phyloP scores from a whole-genome alignment of 23 red algal genomes.

The Gracilaria domingensis region DNA sequence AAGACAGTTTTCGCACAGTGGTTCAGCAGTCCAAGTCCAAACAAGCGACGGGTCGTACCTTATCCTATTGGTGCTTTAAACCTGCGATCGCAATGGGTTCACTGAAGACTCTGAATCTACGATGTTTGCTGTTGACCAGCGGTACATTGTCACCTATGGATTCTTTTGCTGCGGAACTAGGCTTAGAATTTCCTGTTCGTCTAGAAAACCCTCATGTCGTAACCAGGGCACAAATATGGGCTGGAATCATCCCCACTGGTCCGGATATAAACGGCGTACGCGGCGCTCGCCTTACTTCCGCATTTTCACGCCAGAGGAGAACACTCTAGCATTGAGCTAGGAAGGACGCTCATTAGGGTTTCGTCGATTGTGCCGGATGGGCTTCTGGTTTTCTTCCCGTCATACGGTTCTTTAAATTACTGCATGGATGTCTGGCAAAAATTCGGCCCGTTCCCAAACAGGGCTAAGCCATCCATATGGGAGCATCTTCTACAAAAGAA shows the following conservation, averaged over 20 bases:
- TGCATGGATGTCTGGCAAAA: constrained; percentile 80
- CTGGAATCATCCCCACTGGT: constrained; percentile 55
- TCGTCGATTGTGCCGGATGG: constrained; percentile 84
- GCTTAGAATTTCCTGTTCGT: constrained; percentile 86
- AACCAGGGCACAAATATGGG: constrained; percentile 70
- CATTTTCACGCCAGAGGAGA: constrained; percentile 77
- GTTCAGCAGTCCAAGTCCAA: constrained; percentile 50
- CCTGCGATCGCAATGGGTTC: constrained; percentile 76
- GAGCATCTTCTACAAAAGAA: constrained; percentile 79
- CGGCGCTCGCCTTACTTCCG: constrained; percentile 76
- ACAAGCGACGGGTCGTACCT: constrained; percentile 41
- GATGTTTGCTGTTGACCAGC: constrained; percentile 89
- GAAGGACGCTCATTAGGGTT: constrained; percentile 77
- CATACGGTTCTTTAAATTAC: constrained; percentile 77
- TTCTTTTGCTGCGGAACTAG: constrained; percentile 83
- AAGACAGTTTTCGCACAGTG: constrained; percentile 64
- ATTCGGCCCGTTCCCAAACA: constrained; percentile 36
- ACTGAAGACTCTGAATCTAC: constrained; percentile 55
- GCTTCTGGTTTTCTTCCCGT: constrained; percentile 95
- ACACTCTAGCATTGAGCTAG: constrained; percentile 74
- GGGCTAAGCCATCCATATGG: constrained; percentile 77
- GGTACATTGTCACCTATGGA: constrained; percentile 95
- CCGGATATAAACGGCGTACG: constrained; percentile 55
- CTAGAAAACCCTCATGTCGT: constrained; percentile 96
- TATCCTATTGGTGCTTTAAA: constrained; percentile 97